These are phyloP conservation scores for Globisporangium paroecandrum DNA, from an alignment of 352 stramenopile genomes.

Conservation along the genomic window DNA sequence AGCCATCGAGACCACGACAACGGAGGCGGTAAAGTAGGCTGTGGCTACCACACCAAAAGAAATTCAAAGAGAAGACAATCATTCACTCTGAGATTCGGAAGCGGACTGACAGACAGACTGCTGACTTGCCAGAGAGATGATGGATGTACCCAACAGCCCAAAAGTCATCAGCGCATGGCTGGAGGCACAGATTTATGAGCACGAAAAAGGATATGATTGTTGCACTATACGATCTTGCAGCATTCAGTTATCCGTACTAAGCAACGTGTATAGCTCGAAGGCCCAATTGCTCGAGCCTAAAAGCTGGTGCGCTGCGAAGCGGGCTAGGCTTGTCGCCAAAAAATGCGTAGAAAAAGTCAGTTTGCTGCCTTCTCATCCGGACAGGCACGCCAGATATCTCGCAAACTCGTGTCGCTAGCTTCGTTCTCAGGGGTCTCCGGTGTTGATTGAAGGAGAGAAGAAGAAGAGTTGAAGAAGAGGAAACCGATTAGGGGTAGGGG, in stretches of 20 bases:
- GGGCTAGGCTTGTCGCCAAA: neutral
- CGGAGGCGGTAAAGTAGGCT: neutral
- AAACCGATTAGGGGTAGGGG: neutral
- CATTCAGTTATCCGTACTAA: neutral
- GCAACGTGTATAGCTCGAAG: neutral
- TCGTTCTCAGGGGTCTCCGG: no score
- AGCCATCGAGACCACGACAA: neutral
- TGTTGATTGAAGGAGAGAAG: neutral
- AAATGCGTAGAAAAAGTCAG: neutral
- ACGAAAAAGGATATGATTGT: neutral
- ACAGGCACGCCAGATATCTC: neutral
- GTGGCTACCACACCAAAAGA: neutral
- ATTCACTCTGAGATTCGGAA: neutral
- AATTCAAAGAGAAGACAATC: neutral
- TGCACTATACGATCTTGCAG: neutral
- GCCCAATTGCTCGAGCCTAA: neutral
- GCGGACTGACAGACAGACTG: neutral
- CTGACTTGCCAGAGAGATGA: neutral
- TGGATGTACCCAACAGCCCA: neutral
- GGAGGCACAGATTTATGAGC: neutral
- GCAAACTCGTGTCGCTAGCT: neutral
- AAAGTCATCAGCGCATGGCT: neutral
- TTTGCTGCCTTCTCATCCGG: neutral
- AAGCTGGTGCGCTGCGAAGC: neutral
- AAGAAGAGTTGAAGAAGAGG: slow-evolving; percentile 1